Percentiles rank a stretch among this genome's conserved stretches.
Evolutionary conservation across 352 stramenopile species (phyloP).

Genomic region (Pythium guiyangense): DNA sequence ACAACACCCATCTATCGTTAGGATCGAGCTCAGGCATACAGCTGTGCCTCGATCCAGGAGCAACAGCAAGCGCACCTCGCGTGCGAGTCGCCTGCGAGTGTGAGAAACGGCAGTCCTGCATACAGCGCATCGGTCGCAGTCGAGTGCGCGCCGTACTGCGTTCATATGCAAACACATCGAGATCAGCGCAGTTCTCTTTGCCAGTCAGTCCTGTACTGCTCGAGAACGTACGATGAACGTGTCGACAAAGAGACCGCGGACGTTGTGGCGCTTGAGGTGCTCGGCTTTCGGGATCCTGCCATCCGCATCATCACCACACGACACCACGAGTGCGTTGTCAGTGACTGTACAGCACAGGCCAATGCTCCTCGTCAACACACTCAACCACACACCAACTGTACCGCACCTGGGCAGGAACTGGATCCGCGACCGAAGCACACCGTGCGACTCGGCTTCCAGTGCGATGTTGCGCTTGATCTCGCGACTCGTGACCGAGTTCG

Average conservation of each 20-base stretch:
- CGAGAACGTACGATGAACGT: slow-evolving; percentile 60
- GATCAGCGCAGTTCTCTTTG: neutral
- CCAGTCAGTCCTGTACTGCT: neutral
- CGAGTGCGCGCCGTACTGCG: slow-evolving; percentile 91
- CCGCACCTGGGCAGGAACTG: slow-evolving; percentile 46
- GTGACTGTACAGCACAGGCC: neutral
- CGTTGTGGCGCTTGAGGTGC: slow-evolving; percentile 70
- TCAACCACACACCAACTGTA: too few relatives aligned
- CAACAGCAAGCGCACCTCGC: slow-evolving; percentile 28
- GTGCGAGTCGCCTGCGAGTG: slow-evolving; percentile 61
- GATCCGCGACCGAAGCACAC: slow-evolving; percentile 42
- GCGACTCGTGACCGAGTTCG: slow-evolving; percentile 14
- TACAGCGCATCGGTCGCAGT: slow-evolving; percentile 88
- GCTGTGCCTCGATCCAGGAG: neutral
- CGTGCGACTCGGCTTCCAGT: slow-evolving; percentile 41
- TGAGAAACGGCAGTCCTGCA: slow-evolving; percentile 84
- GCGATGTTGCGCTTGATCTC: slow-evolving; percentile 46
- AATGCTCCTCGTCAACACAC: neutral
- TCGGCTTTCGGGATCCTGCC: slow-evolving; percentile 57
- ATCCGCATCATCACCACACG: neutral
- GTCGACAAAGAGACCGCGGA: slow-evolving; percentile 89
- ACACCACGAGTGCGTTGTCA: neutral
- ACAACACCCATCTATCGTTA: neutral
- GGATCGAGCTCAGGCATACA: neutral
- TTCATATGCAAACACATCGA: neutral